Percentiles rank a stretch among this genome's conserved stretches.
These are phyloP conservation scores for Talaromyces sp. DNA, from an alignment of 2,329 filamentous ascomycete genomes.

Conservation along the genomic window DNA sequence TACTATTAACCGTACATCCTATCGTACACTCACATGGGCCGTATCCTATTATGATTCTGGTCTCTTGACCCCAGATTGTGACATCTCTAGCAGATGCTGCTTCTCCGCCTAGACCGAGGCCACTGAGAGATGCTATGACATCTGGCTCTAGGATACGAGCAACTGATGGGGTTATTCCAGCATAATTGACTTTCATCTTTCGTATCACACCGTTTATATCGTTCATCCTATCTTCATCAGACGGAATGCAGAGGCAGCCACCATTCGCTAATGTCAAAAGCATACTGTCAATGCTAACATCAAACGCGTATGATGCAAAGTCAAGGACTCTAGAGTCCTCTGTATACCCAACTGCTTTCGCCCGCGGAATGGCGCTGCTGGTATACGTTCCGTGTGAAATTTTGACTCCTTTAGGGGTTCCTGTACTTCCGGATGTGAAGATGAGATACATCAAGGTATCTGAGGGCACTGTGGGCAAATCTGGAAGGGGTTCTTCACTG, in stretches of 20 bases:
- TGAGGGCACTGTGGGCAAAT: conserved; percentile 26
- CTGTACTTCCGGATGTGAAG: conserved; percentile 16
- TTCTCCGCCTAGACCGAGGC: conserved; percentile 37
- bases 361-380: conserved; percentile 53
- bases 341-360: conserved; percentile 49
- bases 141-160: conserved; percentile 37
- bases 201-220: conserved; percentile 48
- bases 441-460: conserved; percentile 38
- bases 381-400: conserved; percentile 60
- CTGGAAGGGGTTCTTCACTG: conserved; percentile 5
- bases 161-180: conserved; percentile 57
- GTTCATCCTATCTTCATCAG: conserved; percentile 41
- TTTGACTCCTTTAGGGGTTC: conserved; percentile 13
- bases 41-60: conserved; percentile 11
- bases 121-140: conserved; percentile 37
- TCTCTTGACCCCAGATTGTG: conserved; percentile 26
- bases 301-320: conserved; percentile 34
- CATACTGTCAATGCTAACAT: conserved; percentile 38
- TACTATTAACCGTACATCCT: conserved; percentile 26
- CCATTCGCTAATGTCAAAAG: conserved; percentile 34
- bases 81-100: conserved; percentile 27
- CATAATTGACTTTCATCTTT: conserved; percentile 48
- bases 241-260: conserved; percentile 55
- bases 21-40: conserved; percentile 21
- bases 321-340: conserved; percentile 41